phyloP scores from a whole-genome alignment of 768 basidiomycete genomes.

The Rhodotorula kratochvilovae region DNA sequence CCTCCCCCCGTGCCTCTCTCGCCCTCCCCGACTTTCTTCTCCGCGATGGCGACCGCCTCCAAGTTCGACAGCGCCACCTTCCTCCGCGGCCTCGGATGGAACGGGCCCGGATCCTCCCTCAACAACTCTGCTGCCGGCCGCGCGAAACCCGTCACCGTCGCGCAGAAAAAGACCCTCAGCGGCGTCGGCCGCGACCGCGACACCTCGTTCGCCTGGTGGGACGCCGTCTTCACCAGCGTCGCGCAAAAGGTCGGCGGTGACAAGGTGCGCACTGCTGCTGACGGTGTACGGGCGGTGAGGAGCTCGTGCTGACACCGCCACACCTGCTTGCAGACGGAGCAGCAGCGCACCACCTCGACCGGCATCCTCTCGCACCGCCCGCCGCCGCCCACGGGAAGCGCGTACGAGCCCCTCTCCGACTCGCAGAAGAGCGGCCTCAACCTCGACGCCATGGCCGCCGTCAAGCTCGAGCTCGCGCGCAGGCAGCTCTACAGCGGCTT shows the following conservation, averaged over 20 bases:
- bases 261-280: conserved; percentile 5
- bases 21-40: not conserved
- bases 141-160: conserved; percentile 40
- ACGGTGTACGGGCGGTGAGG: too few relatives aligned
- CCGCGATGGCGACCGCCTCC: not conserved
- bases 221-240: conserved; percentile 37
- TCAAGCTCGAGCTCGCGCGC: conserved; percentile 38
- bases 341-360: conserved; percentile 33
- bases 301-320: not conserved
- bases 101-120: conserved; percentile 34
- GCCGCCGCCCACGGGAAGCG: conserved; percentile 1
- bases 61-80: conserved; percentile 37
- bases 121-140: conserved; percentile 24
- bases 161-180: conserved; percentile 40
- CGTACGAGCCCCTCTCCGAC: conserved; percentile 8
- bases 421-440: conserved; percentile 26
- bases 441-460: conserved; percentile 37
- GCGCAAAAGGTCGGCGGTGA: conserved; percentile 32
- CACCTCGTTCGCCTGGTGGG: conserved; percentile 43
- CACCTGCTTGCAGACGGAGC: not conserved
- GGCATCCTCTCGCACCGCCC: conserved; percentile 41
- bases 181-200: conserved; percentile 42
- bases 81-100: conserved; percentile 41
- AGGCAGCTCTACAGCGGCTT: conserved; percentile 41
- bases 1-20: not conserved